Conservation (phyloP, 129 eudicot genomes). For the Oenanthe sinensis region DNA sequence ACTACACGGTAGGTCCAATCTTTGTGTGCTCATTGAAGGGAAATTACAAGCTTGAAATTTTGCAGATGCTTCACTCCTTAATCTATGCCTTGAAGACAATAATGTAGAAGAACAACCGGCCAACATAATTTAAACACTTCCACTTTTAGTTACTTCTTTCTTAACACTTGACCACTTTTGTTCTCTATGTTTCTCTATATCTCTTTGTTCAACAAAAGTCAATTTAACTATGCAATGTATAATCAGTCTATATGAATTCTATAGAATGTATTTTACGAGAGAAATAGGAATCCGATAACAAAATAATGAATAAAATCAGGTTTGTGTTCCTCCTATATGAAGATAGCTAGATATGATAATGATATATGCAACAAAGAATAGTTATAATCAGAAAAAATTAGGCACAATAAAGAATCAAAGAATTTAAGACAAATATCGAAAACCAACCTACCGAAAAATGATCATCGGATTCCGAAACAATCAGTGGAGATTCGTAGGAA, state of each 20-base stretch:
- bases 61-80: conserved; percentile 54
- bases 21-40: conserved; percentile 95
- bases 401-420: conserved; percentile 55
- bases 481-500: conserved; percentile 27
- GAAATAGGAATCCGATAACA: conserved; percentile 68
- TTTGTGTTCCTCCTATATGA: conserved; percentile 38
- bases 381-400: conserved; percentile 13
- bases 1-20: conserved; percentile 76
- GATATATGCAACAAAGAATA: conserved; percentile 68
- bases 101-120: conserved; percentile 93
- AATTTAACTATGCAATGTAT: conserved; percentile 19
- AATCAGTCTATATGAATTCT: neutral
- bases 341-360: neutral
- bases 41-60: conserved; percentile 80
- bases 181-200: conserved; percentile 6
- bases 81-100: conserved; percentile 74
- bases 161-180: conserved; percentile 14
- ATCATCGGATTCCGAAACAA: conserved; percentile 75
- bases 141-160: conserved; percentile 26
- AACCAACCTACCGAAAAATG: conserved; percentile 39
- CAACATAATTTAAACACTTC: conserved; percentile 75
- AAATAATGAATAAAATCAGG: conserved; percentile 17
- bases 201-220: conserved; percentile 16
- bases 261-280: conserved; percentile 9
- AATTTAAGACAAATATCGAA: conserved; percentile 21